Evolutionary conservation across 768 basidiomycete genomes (phyloP), one percentile per base, ranked within the genome.

Genomic region (Kwoniella heveanensis): DNA sequence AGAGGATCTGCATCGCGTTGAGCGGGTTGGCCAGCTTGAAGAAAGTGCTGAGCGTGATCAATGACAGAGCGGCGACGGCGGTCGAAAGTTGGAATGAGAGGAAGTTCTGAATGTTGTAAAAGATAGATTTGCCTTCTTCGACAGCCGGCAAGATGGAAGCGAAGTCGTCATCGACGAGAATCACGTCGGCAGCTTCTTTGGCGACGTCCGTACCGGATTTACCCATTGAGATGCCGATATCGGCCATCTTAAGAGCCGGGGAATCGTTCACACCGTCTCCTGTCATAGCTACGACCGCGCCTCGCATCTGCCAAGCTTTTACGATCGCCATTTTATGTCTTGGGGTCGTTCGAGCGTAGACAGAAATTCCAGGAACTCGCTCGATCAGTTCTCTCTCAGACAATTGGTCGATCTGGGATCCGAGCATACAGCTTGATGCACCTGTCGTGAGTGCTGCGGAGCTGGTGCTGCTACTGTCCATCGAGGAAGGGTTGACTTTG

Each of bases 31-130:
- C 88, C 32, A 96, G 83, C 15, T 89, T 87, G 71, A 98, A 86
- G 78, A 93, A 84, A 22, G 94, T 98, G 78, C 90, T 92, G 60
- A 97, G 83, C 1, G 94, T 94, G 81, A 98, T 97, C 69, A 98
- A 83, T n/a, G 90, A 88, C 68, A 98, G 83, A 2, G 94, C 93
- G 22, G 95, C 92, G 2, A 92, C 91, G n/a, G 95, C 95, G 1
- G 95, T 98, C 71, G 92, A 94, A 19, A 98, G 86, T 80, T 98
- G 94, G 85, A 98, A 98, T 46, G 90, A 86, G 60, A 98, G 82
- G 84, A 98, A 98, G 79, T 96, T 96, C 79, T 98, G 95, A 74
- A 98, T 95, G 73, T 98, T 98, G 81, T 97, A 92, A 80, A 97
- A 98, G 72, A 98, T 98, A 2, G 92, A 91, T 88, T 96, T 92